phyloP scores from a whole-genome alignment of 768 basidiomycete genomes.

The Suillus luteus region DNA sequence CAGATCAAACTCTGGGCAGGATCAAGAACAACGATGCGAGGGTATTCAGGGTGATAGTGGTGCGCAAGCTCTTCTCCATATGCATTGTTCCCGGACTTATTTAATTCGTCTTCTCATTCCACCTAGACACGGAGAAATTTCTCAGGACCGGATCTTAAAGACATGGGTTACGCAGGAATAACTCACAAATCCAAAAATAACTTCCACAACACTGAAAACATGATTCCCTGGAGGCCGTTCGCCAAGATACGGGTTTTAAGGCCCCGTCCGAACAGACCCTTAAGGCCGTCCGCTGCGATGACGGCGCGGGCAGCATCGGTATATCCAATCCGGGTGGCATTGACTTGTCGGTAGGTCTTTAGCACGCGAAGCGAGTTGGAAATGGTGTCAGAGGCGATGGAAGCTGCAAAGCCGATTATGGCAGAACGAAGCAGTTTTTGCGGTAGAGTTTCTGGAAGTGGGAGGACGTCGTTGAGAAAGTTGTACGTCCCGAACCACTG shows the following conservation, averaged over 20 bases:
- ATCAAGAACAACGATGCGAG: neutral
- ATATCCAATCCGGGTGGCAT: conserved; percentile 81
- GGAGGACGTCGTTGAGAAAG: conserved; percentile 66
- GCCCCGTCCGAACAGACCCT: conserved; percentile 85
- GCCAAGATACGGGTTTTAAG: conserved; percentile 86
- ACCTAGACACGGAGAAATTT: conserved; percentile 22
- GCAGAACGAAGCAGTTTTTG: conserved; percentile 77
- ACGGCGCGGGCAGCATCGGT: conserved; percentile 75
- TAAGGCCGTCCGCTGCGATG: conserved; percentile 71
- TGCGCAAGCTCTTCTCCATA: neutral
- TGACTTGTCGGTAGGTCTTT: conserved; percentile 95
- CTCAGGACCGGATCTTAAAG: neutral
- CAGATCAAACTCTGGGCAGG: neutral
- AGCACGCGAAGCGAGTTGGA: conserved; percentile 90
- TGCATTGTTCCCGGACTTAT: neutral
- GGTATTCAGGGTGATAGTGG: neutral
- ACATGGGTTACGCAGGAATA: neutral
- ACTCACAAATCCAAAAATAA: conserved; percentile 87
- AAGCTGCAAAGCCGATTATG: conserved; percentile 88
- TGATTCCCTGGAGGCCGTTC: conserved; percentile 88
- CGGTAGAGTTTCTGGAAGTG: conserved; percentile 49
- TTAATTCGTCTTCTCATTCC: conserved; percentile 36
- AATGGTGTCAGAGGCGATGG: conserved; percentile 80
- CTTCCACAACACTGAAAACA: conserved; percentile 93
- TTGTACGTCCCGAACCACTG: conserved; percentile 90